Conservation (phyloP, 768 basidiomycete genomes). For the Termitomyces sp. region DNA sequence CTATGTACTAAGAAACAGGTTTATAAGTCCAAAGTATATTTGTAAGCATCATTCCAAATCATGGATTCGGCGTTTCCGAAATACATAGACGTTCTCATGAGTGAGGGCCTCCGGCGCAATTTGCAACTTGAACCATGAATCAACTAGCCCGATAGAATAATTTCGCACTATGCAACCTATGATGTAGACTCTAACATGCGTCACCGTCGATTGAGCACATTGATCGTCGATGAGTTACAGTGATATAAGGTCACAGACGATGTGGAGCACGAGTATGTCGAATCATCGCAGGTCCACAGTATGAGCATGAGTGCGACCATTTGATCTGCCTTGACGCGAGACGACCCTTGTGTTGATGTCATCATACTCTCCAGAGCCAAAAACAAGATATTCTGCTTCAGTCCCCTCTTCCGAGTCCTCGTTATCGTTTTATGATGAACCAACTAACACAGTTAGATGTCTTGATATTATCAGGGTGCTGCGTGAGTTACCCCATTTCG, state of each 20-base stretch:
- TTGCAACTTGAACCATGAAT: no score
- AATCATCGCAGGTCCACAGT: constrained; percentile 10
- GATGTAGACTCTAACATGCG: constrained; percentile 5
- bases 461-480: constrained; percentile 11
- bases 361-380: no score
- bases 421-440: constrained; percentile 5
- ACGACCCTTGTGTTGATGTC: constrained; percentile 4
- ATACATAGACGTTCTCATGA: not conserved
- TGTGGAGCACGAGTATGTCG: constrained; percentile 12
- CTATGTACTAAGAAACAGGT: not conserved
- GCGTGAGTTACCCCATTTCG: constrained; percentile 5
- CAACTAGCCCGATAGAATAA: constrained; percentile 8
- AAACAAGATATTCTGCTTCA: constrained; percentile 3
- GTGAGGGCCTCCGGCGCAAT: no score
- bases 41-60: not conserved
- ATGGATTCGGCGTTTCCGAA: not conserved
- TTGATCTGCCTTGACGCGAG: constrained; percentile 11
- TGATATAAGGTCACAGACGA: constrained; percentile 9
- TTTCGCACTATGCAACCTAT: constrained; percentile 9
- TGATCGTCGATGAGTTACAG: constrained; percentile 10
- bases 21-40: not conserved
- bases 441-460: not conserved
- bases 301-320: constrained; percentile 9
- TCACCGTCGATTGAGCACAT: constrained; percentile 7
- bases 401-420: constrained; percentile 7